Percentiles rank a stretch among this genome's conserved stretches.
phyloP scores from a whole-genome alignment of 2,329 filamentous ascomycete species.

The Fusarium paranaense region DNA sequence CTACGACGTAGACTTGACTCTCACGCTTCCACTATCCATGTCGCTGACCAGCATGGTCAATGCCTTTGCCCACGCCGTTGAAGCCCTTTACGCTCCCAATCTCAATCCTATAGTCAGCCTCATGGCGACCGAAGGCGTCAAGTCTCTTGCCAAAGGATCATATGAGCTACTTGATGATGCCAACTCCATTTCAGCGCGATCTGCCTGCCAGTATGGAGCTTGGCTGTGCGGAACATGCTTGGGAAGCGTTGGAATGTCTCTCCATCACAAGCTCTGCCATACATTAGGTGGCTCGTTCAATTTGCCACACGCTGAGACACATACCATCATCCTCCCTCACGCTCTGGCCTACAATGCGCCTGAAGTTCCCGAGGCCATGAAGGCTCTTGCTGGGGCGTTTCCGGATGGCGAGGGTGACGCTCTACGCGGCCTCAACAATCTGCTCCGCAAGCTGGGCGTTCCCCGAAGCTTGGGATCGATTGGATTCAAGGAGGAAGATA shows the following conservation, averaged over 20 bases:
- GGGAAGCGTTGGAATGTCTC: conserved; percentile 69
- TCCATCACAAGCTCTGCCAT: conserved; percentile 77
- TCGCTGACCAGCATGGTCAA: conserved; percentile 72
- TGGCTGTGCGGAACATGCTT: conserved; percentile 73
- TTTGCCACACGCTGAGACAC: conserved; percentile 74
- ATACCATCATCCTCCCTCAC: conserved; percentile 72
- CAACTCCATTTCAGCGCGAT: conserved; percentile 58
- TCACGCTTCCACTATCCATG: conserved; percentile 65
- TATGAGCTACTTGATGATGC: conserved; percentile 62
- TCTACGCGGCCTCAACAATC: conserved; percentile 65
- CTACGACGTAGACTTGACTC: conserved; percentile 73
- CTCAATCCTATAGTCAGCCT: conserved; percentile 70
- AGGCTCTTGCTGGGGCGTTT: conserved; percentile 62
- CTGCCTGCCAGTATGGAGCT: conserved; percentile 70
- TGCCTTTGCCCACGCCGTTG: conserved; percentile 72
- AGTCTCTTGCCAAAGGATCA: conserved; percentile 63
- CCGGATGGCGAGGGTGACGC: conserved; percentile 70
- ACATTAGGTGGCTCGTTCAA: conserved; percentile 72
- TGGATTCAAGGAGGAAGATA: conserved; percentile 69
- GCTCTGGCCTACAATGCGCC: conserved; percentile 72
- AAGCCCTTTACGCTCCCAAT: conserved; percentile 72
- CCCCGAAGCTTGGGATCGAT: conserved; percentile 64
- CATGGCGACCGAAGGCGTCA: conserved; percentile 66
- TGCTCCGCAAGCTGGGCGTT: conserved; percentile 65
- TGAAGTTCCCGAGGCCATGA: conserved; percentile 63